phyloP scores from a whole-genome alignment of 306 rosid species.

The Herpetospermum pedunculosum region DNA sequence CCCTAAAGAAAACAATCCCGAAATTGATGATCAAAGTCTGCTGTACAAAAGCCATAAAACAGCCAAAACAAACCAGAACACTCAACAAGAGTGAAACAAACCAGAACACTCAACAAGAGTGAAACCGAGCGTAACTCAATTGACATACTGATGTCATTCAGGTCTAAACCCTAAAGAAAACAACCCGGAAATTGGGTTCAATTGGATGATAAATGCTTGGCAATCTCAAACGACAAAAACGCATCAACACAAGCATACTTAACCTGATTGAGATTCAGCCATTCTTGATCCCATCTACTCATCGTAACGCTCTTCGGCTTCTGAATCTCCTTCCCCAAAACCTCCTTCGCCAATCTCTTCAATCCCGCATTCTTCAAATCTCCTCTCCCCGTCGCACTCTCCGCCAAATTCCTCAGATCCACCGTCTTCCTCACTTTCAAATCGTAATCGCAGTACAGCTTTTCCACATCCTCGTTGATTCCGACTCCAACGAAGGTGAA shows the following conservation, averaged over 20 bases:
- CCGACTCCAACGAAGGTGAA: slow-evolving; percentile 38
- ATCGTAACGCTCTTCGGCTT: slow-evolving; percentile 31
- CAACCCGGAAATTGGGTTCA: neutral
- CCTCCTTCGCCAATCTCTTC: slow-evolving; percentile 19
- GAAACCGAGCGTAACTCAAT: too few relatives aligned
- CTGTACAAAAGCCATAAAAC: too few relatives aligned
- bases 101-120: too few relatives aligned
- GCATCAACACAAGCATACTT: slow-evolving; percentile 45
- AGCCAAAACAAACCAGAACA: too few relatives aligned
- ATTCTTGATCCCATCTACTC: slow-evolving; percentile 42
- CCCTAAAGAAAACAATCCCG: too few relatives aligned
- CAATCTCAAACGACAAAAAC: slow-evolving; percentile 32
- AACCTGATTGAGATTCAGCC: slow-evolving; percentile 28
- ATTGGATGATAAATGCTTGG: neutral
- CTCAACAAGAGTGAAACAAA: too few relatives aligned
- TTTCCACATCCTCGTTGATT: slow-evolving; percentile 19
- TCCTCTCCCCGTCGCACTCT: neutral
- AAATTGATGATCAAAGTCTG: too few relatives aligned
- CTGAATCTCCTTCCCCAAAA: slow-evolving; percentile 22
- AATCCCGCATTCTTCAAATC: slow-evolving; percentile 27
- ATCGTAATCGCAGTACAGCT: slow-evolving; percentile 20
- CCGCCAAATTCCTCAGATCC: slow-evolving; percentile 24
- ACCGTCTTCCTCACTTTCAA: slow-evolving; percentile 15
- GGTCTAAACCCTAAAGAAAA: too few relatives aligned
- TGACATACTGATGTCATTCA: too few relatives aligned